Base-by-base conservation (phyloP, 2,329 filamentous ascomycete species). In the Catunica adiposa region DNA sequence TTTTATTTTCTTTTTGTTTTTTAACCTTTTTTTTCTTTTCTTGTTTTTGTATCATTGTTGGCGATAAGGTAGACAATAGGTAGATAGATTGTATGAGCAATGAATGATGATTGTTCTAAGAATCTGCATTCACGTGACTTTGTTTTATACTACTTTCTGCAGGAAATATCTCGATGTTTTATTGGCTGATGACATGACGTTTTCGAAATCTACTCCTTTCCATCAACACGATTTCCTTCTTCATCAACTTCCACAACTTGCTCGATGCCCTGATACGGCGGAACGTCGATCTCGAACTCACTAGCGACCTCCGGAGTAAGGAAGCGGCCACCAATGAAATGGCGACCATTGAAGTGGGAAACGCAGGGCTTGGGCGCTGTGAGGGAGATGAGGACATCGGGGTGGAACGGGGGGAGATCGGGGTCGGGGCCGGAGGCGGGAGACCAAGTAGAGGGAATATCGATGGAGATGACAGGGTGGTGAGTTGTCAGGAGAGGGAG, bases 361-460 rank as follows among this genome's bases (percentile, higher is more conserved):
- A 88, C 84, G 59, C 95, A 72, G 5, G 90, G 90, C 70, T 98
- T 98, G 2, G 92, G 89, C 8, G 92, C 92, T 51, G 90, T 95
- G 64, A 98, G 72, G 66, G 87, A 94, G 61, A 98, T 82, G 57
- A 98, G 72, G 20, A 83, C 82, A 34, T 76, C 73, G 61, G 92
- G 92, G 71, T 86, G 82, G 64, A 94, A 97, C 3, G 75, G 80
- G 63, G 89, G 90, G 0, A 86, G 76, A 0, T 88, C 90, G 1
- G 81, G 78, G 54, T 42, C 22, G 9, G 90, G 90, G 7, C 92
- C 92, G 9, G 74, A 73, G 64, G 95, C 86, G 56, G 98, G 94
- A 67, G 92, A 82, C 92, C 92, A 98, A 1, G 86, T 92, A 31
- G 87, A 94, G 1, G 92, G 92, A 5, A 87, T 89, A 69, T 98